Evolutionary conservation across 176 grass and related monocot species (phyloP), one percentile per base, ranked within the genome.

Genomic region (Aegilops tauschii): DNA sequence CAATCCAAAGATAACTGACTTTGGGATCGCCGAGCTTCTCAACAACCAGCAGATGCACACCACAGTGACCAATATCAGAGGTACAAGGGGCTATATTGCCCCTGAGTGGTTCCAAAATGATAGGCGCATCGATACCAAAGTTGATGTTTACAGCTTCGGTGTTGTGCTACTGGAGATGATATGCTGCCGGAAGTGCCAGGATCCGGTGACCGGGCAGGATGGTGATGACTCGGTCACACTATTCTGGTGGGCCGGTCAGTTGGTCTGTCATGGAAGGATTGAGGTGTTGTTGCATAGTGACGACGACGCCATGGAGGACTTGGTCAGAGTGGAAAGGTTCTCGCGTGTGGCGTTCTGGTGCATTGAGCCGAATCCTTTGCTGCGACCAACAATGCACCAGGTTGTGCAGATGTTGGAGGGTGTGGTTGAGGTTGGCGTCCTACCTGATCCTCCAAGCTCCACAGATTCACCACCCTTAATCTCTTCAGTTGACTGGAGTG

Each of bases 101-200:
- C 84, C 76, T 0, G 84, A 80, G 13, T 86, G 84, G 84, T 7
- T 86, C 29, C 12, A 5, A 18, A 12, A 27, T 1, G 52, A 31
- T 0, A 13, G 4, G 0, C 21, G 1, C 12, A 31, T 87, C 21
- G 14, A 39, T 5, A 65, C 3, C 14, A 87, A 81, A 14, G 80
- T 16, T 17, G 39, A 76, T 58, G 82, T 76, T 58, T 84, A 84
- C 70, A 76, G 27, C 35, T 76, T 75, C 37, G 70, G 58, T 4
- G 70, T 84, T 28, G 27, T 84, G 45, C 25, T 76, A 16, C 45
- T 52, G 3, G 70, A 84, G 82, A 85, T 84, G 58, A 28, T 84
- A 0, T 76, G 39, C 28, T 84, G 82, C 59, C 8, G 47, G 13
- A 68, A 10, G 63, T 86, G 74, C 84, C 74, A 78, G 3, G 74